Conservation (phyloP, 176 grass and related monocot genomes). For the Zoysia pacifica region DNA sequence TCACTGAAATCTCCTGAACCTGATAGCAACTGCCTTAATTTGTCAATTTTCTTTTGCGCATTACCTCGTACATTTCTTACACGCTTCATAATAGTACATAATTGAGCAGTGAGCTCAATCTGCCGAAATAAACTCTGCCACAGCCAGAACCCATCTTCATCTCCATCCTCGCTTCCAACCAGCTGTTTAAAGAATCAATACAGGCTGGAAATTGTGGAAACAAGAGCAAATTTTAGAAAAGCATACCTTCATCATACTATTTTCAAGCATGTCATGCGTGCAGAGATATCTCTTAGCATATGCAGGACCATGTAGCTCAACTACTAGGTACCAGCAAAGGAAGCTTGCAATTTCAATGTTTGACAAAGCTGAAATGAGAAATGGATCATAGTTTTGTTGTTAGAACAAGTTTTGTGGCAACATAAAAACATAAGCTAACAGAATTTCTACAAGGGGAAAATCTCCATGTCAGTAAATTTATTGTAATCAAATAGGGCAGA, state of each 20-base stretch:
- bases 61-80: slow-evolving; percentile 80
- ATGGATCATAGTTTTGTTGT: neutral
- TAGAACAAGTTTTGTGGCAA: neutral
- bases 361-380: slow-evolving; percentile 70
- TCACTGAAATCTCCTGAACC: slow-evolving; percentile 67
- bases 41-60: slow-evolving; percentile 88
- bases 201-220: neutral
- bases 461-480: slow-evolving; percentile 3
- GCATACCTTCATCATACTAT: slow-evolving; percentile 86
- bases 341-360: slow-evolving; percentile 99
- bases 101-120: slow-evolving; percentile 79
- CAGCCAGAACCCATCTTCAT: slow-evolving; percentile 87
- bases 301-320: slow-evolving; percentile 79
- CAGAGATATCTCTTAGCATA: slow-evolving; percentile 81
- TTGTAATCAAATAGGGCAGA: slow-evolving; percentile 6
- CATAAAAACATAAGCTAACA: neutral
- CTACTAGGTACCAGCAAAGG: slow-evolving; percentile 91
- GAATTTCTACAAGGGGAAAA: neutral
- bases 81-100: slow-evolving; percentile 86
- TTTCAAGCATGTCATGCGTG: slow-evolving; percentile 94
- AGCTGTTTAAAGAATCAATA: slow-evolving; percentile 44
- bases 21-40: slow-evolving; percentile 69
- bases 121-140: slow-evolving; percentile 88
- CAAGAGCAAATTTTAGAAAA: slow-evolving; percentile 30
- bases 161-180: slow-evolving; percentile 64